Conservation (phyloP, 2,329 filamentous ascomycete species). For the Fusarium praegraminearum region DNA sequence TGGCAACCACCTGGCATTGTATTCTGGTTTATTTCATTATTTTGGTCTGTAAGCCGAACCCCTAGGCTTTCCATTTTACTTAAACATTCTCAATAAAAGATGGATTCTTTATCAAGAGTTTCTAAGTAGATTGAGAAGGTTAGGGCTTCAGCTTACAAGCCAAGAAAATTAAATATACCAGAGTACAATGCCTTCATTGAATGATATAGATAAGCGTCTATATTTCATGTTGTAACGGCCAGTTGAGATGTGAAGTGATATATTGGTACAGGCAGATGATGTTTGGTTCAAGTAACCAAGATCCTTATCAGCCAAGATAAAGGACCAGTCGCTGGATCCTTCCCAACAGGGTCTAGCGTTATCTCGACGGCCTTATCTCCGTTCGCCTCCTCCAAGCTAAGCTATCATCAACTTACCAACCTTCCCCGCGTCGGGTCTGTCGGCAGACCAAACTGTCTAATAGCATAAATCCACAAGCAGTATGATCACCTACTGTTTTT, state of each 20-base stretch:
- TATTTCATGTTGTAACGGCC: not conserved
- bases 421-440: conserved; percentile 24
- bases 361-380: not conserved
- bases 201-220: not conserved
- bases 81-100: too few relatives aligned
- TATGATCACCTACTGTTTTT: conserved; percentile 13
- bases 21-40: not conserved
- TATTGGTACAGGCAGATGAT: not conserved
- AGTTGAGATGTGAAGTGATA: not conserved
- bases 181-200: too few relatives aligned
- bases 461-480: conserved; percentile 20
- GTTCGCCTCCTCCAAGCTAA: conserved; percentile 8
- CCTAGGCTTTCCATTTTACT: too few relatives aligned
- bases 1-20: not conserved
- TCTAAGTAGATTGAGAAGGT: too few relatives aligned
- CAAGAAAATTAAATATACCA: too few relatives aligned
- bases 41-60: too few relatives aligned
- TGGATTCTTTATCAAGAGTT: too few relatives aligned
- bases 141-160: too few relatives aligned
- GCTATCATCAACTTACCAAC: conserved; percentile 6
- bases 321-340: conserved; percentile 22
- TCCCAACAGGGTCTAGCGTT: not conserved
- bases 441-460: not conserved
- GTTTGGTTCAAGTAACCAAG: not conserved
- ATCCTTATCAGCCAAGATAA: conserved; percentile 12